A percentile compares a stretch with the other conserved stretches of the same genome.
These are phyloP conservation scores for Nannizziopsis barbatae DNA, from an alignment of 2,329 filamentous ascomycete genomes.

Conservation along the genomic window DNA sequence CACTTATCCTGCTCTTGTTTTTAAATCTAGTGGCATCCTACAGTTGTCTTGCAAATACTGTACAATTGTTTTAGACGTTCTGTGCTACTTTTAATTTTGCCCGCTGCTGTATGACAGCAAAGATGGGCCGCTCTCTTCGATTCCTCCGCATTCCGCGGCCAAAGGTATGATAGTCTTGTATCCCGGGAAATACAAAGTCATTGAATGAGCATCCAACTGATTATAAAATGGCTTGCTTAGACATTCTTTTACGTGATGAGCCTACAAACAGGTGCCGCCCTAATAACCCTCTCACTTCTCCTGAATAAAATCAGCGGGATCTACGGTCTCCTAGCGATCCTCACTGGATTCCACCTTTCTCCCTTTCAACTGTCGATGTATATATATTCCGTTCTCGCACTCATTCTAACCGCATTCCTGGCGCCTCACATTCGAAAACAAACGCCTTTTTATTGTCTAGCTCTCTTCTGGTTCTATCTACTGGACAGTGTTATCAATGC, in stretches of 20 bases:
- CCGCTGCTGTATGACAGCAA: conserved; percentile 11
- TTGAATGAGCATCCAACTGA: background rate
- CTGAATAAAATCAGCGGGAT: conserved; percentile 89
- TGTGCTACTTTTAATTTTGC: background rate
- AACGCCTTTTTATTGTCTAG: conserved; percentile 65
- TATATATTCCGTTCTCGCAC: conserved; percentile 66
- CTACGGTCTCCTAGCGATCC: conserved; percentile 77
- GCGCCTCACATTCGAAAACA: conserved; percentile 70
- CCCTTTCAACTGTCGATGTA: conserved; percentile 81
- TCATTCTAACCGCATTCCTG: conserved; percentile 57
- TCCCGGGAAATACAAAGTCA: background rate
- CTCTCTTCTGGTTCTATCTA: conserved; percentile 74
- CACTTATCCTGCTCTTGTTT: too few relatives aligned
- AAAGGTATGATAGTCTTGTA: conserved; percentile 29
- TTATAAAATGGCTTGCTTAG: conserved; percentile 35
- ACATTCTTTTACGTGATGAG: conserved; percentile 77
- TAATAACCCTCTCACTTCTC: conserved; percentile 70
- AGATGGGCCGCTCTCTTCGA: conserved; percentile 32
- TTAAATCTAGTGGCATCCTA: too few relatives aligned
- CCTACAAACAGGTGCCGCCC: conserved; percentile 72
- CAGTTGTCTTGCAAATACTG: too few relatives aligned
- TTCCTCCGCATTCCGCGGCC: conserved; percentile 42
- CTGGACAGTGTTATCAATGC: conserved; percentile 73
- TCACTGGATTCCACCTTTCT: conserved; percentile 77
- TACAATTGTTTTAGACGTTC: background rate